Base-by-base conservation (phyloP, 345 rosid genomes). In the Jatropha curcas region DNA sequence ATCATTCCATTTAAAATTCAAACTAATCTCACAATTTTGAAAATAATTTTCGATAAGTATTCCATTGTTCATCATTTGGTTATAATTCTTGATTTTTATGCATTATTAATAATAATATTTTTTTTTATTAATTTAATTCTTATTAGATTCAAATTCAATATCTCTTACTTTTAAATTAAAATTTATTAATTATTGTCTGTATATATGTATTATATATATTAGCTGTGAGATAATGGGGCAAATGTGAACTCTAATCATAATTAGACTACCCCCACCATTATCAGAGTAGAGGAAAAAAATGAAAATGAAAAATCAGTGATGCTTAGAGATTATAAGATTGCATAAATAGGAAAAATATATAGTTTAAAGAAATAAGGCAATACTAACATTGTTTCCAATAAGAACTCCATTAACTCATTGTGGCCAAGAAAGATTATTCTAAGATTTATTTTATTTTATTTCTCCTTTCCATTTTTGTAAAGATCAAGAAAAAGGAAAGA, bases 171-270 rank as follows among this genome's bases (percentile, higher is more conserved):
- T n/a, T n/a, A n/a, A n/a, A n/a, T n/a, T n/a, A n/a, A n/a, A n/a
- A n/a, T n/a, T n/a, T n/a, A n/a, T n/a, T n/a, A n/a, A n/a, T n/a
- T n/a, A n/a, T n/a, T n/a, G n/a, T n/a, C n/a, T n/a, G n/a, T n/a
- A n/a, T n/a, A n/a, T n/a, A n/a, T n/a, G n/a, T n/a, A n/a, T n/a
- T n/a, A n/a, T n/a, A n/a, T n/a, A n/a, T n/a, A n/a, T n/a, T n/a
- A n/a, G n/a, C 0, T 6, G 61, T 25, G n/a, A 65, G 55, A 28
- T 66, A 17, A 66, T 50, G 70, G 56, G 58, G 46, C 59, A 22
- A 31, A 60, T 34, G 33, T 31, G 33, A 68, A 31, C 58, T 43
- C 37, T 30, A 19, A 0, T 53, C 64, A 41, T 11, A 35, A 50
- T 33, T 2, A 62, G 22, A 62, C 31, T 11, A 14, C 25, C 1